Evolutionary conservation across 2,329 filamentous ascomycete genomes (phyloP), one percentile per base, ranked within the genome.

Genomic region (Talaromyces sp.): DNA sequence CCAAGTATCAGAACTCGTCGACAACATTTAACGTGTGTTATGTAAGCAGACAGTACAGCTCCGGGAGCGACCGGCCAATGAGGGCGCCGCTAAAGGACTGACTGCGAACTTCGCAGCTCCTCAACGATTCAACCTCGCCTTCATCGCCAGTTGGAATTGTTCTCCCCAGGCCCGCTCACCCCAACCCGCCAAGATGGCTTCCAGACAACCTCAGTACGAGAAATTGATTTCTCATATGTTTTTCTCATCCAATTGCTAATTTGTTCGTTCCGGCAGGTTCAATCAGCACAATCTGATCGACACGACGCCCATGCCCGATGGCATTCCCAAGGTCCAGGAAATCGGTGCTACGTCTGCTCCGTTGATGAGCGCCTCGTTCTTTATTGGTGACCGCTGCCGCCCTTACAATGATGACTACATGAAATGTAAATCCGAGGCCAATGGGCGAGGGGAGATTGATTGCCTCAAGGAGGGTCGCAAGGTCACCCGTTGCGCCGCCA

Each of bases 371-470:
- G 95, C 95, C 34, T 88, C 92, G 58, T 99, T 91, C 85, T 99
- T 98, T 79, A 99, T 99, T 75, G 95, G 95, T 66, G 93, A 92
- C 68, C 89, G 94, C 74, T 99, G 95, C 88, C 89, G 86, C 76
- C 83, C 90, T 62, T 99, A 93, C 85, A 98, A 98, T 80, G 95
- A 99, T 83, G 95, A 99, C 81, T 99, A 90, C 82, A 99, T 99
- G 94, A 91, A 96, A 83, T 99, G 95, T 89, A 99, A 99, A 89
- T 91, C 87, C 69, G 92, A 97, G 81, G 88, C 92, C 72, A 89
- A 91, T 65, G 95, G 95, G 71, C 87, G 86, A 78, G 95, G 92
- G 76, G 95, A 99, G 83, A 79, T 96, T 66, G 91, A 96, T 69
- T 99, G 95, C 81, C 81, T 99, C 85, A 94, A 91, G 84, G 95